These are phyloP conservation scores for Hypericum perforatum DNA, from an alignment of 345 rosid genomes.

Conservation along the genomic window DNA sequence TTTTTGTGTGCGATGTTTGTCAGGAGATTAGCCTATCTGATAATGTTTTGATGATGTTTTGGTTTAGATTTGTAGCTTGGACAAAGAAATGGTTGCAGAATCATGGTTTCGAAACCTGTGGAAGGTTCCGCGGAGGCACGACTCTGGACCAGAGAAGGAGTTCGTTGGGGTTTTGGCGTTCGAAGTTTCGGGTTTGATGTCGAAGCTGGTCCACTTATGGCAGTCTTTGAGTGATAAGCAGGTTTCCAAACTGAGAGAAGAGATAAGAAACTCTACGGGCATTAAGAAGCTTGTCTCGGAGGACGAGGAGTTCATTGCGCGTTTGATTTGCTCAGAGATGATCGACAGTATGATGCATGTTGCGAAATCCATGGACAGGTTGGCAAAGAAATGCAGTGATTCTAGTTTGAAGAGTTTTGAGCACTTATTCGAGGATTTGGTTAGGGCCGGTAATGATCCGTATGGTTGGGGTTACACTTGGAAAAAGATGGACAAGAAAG, in stretches of 20 bases:
- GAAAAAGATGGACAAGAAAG: conserved; percentile 81
- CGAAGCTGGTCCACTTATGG: conserved; percentile 86
- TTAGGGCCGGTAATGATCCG: conserved; percentile 51
- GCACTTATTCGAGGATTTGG: conserved; percentile 41
- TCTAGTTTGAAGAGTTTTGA: conserved; percentile 55
- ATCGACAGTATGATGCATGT: conserved; percentile 50
- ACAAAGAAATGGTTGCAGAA: conserved; percentile 56
- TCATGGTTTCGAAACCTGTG: conserved; percentile 84
- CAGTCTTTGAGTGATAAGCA: conserved; percentile 81
- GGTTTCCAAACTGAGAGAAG: conserved; percentile 57
- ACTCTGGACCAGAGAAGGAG: conserved; percentile 43
- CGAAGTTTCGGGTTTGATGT: conserved; percentile 81
- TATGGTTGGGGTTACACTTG: conserved; percentile 57
- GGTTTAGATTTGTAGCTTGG: background rate
- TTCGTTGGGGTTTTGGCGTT: conserved; percentile 73
- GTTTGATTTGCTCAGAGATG: conserved; percentile 59
- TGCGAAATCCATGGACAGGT: conserved; percentile 65
- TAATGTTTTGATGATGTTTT: background rate
- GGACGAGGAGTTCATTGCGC: conserved; percentile 54
- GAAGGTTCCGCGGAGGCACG: conserved; percentile 54
- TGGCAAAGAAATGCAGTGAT: conserved; percentile 61
- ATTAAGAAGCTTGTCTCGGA: conserved; percentile 77
- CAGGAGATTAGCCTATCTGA: no score
- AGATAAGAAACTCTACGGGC: conserved; percentile 52
- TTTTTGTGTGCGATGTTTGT: no score